phyloP scores from a whole-genome alignment of 768 basidiomycete genomes.

The Coprinopsis cinerea region DNA sequence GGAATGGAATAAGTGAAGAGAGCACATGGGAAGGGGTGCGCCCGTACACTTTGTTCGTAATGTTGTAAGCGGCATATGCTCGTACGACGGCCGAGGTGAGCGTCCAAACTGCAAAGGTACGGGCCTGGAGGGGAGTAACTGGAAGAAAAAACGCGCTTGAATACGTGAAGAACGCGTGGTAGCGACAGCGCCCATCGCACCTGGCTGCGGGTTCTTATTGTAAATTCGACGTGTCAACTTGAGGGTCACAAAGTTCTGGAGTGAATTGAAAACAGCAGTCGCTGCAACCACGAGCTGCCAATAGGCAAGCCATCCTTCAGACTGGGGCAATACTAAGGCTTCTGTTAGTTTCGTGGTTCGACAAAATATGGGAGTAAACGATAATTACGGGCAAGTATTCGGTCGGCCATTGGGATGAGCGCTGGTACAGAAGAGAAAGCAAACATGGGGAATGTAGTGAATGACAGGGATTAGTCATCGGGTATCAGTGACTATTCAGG shows the following conservation, averaged over 20 bases:
- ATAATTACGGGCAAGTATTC: constrained; percentile 20
- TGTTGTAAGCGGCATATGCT: constrained; percentile 84
- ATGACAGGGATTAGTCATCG: background rate
- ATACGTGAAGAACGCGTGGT: background rate
- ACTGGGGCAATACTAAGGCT: constrained; percentile 53
- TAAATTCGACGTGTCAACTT: constrained; percentile 79
- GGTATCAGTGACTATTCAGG: constrained; percentile 1
- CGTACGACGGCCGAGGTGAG: constrained; percentile 79
- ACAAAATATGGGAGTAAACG: constrained; percentile 1
- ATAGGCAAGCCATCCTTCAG: constrained; percentile 68
- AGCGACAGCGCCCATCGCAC: background rate
- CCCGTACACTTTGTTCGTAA: constrained; percentile 76
- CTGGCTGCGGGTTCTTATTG: constrained; percentile 23
- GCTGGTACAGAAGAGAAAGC: constrained; percentile 4
- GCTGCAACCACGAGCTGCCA: constrained; percentile 84
- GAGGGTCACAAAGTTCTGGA: constrained; percentile 77
- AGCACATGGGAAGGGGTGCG: constrained; percentile 12
- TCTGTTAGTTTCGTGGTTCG: background rate
- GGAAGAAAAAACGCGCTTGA: constrained; percentile 9
- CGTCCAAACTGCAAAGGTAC: constrained; percentile 92
- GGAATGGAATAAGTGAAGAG: constrained; percentile 10
- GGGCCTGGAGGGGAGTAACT: constrained; percentile 85
- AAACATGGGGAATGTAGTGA: constrained; percentile 5
- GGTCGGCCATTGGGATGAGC: constrained; percentile 16
- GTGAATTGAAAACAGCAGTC: constrained; percentile 78